A percentile compares a stretch with the other conserved stretches of the same genome.
Evolutionary conservation across 2,329 filamentous ascomycete species (phyloP).

Genomic region (Fusarium marasasianum): DNA sequence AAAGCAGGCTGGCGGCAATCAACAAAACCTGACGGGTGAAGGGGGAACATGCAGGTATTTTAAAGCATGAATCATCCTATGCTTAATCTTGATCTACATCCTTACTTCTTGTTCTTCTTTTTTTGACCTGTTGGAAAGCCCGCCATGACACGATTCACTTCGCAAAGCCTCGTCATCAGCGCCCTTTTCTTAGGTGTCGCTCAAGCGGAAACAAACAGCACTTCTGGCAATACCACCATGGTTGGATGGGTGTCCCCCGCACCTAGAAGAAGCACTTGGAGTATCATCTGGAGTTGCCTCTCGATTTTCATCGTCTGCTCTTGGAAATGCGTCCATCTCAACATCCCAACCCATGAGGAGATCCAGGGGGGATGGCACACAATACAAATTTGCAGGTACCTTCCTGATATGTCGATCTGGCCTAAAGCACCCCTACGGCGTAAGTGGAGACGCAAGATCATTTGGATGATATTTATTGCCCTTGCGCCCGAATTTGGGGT

Average conservation of each 20-base stretch:
- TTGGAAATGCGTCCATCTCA: background rate
- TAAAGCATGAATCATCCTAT: background rate
- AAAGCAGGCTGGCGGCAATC: background rate
- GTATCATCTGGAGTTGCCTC: background rate
- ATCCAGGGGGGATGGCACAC: background rate
- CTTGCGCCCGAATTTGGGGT: background rate
- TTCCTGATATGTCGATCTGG: accelerated
- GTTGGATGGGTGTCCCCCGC: background rate
- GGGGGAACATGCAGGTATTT: accelerated
- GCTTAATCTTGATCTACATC: accelerated
- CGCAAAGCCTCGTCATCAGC: background rate
- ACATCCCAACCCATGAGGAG: background rate
- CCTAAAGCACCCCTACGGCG: accelerated
- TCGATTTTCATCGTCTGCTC: background rate
- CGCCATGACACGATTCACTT: accelerated
- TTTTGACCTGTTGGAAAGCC: too few species aligned
- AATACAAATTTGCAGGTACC: accelerated
- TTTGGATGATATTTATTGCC: accelerated
- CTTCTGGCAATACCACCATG: background rate
- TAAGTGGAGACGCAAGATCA: accelerated
- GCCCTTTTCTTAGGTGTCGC: background rate
- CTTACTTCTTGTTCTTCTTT: too few species aligned
- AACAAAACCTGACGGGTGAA: accelerated
- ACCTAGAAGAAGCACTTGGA: background rate
- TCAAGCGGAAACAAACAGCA: background rate